Conservation (phyloP, 257 asterid species). For the Apocynum venetum region DNA sequence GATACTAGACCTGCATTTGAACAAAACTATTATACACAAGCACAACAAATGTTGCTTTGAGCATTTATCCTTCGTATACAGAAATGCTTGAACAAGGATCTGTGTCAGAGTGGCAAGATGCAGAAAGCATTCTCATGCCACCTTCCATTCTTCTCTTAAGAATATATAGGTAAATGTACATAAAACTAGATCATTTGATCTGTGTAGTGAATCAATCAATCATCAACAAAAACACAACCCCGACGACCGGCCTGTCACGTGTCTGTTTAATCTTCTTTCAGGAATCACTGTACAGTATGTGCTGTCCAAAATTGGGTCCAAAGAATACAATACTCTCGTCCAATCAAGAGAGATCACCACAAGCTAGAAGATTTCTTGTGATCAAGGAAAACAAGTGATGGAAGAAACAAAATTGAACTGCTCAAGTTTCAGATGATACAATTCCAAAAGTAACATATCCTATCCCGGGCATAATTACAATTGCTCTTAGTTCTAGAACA, state of each 20-base stretch:
- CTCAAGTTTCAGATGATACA: slow-evolving; percentile 15
- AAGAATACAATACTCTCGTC: slow-evolving; percentile 15
- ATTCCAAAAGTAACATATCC: slow-evolving; percentile 4
- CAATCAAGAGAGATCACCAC: slow-evolving; percentile 3
- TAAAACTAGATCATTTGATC: slow-evolving; percentile 14
- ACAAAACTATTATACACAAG: slow-evolving; percentile 37
- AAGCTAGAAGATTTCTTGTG: slow-evolving; percentile 6
- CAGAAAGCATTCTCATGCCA: slow-evolving; percentile 22
- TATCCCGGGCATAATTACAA: slow-evolving; percentile 21
- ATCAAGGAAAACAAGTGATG: slow-evolving; percentile 7
- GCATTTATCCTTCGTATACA: slow-evolving; percentile 30
- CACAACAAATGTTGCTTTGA: slow-evolving; percentile 37
- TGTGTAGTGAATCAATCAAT: slow-evolving; percentile 9
- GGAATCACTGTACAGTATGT: slow-evolving; percentile 36
- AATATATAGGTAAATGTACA: slow-evolving; percentile 3
- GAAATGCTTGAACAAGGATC: slow-evolving; percentile 30
- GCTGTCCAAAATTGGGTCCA: slow-evolving; percentile 18
- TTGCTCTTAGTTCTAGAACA: slow-evolving; percentile 14
- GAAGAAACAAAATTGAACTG: slow-evolving; percentile 10
- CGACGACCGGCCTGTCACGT: slow-evolving; percentile 14
- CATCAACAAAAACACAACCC: slow-evolving; percentile 12
- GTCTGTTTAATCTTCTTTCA: slow-evolving; percentile 11
- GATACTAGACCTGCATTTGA: not conserved
- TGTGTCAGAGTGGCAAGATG: slow-evolving; percentile 19
- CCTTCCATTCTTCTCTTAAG: slow-evolving; percentile 7